Evolutionary conservation across 1,139 yeast genomes (phyloP).

Genomic region (Spencermartinsiella ligniputridi): DNA sequence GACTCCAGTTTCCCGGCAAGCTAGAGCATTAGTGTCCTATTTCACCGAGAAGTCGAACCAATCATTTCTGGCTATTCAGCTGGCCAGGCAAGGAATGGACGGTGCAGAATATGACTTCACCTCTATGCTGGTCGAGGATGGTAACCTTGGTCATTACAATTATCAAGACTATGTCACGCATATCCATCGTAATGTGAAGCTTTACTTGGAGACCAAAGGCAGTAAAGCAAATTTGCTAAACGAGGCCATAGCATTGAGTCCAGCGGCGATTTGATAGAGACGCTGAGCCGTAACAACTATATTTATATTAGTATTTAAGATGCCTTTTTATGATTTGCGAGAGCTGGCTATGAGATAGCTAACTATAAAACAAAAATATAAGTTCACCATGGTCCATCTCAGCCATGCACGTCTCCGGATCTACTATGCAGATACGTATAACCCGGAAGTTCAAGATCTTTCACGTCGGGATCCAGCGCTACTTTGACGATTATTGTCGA

Average conservation of each 20-base stretch:
- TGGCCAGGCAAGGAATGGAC: conserved; percentile 65
- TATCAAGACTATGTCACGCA: conserved; percentile 31
- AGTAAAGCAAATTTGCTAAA: conserved; percentile 16
- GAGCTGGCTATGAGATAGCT: too few species aligned
- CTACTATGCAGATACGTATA: too few species aligned
- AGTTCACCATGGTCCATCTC: too few species aligned
- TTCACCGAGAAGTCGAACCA: conserved; percentile 45
- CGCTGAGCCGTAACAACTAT: too few species aligned
- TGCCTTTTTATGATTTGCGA: too few species aligned
- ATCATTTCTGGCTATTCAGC: conserved; percentile 46
- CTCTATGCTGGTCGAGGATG: conserved; percentile 70
- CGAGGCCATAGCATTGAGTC: conserved; percentile 18
- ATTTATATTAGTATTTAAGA: too few species aligned
- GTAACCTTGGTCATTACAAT: conserved; percentile 36
- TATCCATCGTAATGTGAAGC: conserved; percentile 34
- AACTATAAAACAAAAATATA: too few species aligned
- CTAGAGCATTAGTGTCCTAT: conserved; percentile 54
- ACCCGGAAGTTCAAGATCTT: too few species aligned
- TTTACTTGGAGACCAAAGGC: conserved; percentile 22
- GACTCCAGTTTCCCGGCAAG: conserved; percentile 66
- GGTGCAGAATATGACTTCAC: conserved; percentile 55
- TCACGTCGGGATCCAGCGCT: too few species aligned
- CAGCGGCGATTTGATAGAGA: not conserved
- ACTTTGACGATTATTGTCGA: too few species aligned
- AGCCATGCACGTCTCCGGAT: too few species aligned